Conservation (phyloP, 2,329 filamentous ascomycete genomes). For the Aspergillus ibericus region DNA sequence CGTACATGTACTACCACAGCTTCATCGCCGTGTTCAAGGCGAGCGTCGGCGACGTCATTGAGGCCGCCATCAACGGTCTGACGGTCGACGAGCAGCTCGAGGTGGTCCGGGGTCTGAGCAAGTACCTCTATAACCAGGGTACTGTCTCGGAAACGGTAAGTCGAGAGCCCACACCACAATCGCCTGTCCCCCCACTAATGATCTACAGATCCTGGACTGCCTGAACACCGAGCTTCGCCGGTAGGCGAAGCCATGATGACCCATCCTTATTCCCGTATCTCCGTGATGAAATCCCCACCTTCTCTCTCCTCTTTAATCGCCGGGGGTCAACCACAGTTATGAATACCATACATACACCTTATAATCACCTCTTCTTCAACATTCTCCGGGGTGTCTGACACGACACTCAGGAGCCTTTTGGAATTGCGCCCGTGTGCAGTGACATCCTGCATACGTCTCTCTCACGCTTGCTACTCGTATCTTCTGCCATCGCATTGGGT, state of each 20-base stretch:
- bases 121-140: conserved; percentile 65
- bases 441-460: neutral
- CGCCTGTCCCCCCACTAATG: neutral
- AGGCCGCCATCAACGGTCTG: conserved; percentile 87
- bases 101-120: conserved; percentile 62
- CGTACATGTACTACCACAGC: conserved; percentile 97
- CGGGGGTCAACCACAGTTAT: neutral
- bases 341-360: conserved; percentile 1
- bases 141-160: conserved; percentile 56
- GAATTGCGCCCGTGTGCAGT: neutral
- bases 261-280: conserved; percentile 11
- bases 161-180: neutral
- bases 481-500: conserved; percentile 11
- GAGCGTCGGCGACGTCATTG: conserved; percentile 81
- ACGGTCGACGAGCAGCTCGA: conserved; percentile 86
- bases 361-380: conserved; percentile 11
- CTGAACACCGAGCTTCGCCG: conserved; percentile 37
- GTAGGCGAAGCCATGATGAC: conserved; percentile 18
- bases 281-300: conserved; percentile 8
- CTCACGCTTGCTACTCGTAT: conserved; percentile 1
- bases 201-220: conserved; percentile 37
- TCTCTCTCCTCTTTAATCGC: conserved; percentile 9
- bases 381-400: neutral
- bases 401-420: neutral
- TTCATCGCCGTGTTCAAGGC: conserved; percentile 91